Evolutionary conservation across 1,284 basidiomycete species (phyloP).

Genomic region (Filobasidium uniguttulatum): DNA sequence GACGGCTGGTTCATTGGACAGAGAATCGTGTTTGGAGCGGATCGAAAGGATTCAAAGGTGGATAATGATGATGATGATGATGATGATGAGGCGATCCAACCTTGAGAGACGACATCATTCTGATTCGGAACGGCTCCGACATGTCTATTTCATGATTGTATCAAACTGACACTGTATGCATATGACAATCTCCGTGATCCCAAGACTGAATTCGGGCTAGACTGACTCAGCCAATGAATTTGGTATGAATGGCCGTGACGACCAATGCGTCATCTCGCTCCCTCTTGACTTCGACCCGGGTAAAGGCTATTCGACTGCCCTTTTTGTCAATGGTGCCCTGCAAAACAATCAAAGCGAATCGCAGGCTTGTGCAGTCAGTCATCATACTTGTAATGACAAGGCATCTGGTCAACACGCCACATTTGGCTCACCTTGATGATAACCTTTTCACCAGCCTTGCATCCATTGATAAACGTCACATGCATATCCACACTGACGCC

Average conservation of each 20-base stretch:
- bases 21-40: slow-evolving; percentile 19
- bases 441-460: slow-evolving; percentile 7
- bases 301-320: slow-evolving; percentile 12
- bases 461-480: slow-evolving; percentile 11
- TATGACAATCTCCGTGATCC: too few species aligned
- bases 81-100: too few species aligned
- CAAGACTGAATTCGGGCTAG: too few species aligned
- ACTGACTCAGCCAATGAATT: slow-evolving; percentile 10
- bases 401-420: too few species aligned
- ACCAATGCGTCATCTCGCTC: slow-evolving; percentile 8
- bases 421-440: slow-evolving; percentile 1
- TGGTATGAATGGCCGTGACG: slow-evolving; percentile 12
- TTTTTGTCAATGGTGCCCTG: slow-evolving; percentile 9
- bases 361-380: background rate
- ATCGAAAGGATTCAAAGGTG: too few species aligned
- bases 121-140: too few species aligned
- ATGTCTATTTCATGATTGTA: too few species aligned
- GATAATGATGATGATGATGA: too few species aligned
- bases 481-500: slow-evolving; percentile 15
- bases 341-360: background rate
- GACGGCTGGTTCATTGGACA: slow-evolving; percentile 27
- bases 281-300: slow-evolving; percentile 10
- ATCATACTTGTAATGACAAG: too few species aligned
- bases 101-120: too few species aligned
- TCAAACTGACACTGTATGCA: too few species aligned